Evolutionary conservation across 2,329 filamentous ascomycete genomes (phyloP), one percentile per base, ranked within the genome.

Genomic region (Venturia asperata): DNA sequence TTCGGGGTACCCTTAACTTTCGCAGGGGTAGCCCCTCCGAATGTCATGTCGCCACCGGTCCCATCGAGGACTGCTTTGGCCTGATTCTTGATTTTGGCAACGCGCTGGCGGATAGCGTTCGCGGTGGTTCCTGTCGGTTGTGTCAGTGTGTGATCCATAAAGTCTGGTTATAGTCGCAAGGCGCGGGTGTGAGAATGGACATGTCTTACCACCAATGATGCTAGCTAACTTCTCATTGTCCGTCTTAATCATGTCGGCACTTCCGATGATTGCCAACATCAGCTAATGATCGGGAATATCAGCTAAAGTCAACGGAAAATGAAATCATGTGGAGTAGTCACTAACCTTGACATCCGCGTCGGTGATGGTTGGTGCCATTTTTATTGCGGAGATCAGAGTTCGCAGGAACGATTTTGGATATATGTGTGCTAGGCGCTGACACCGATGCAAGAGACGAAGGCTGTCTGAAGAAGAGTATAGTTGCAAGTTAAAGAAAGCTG

Each of bases 71-170:
- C 60, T 7, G 60, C 60, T 61, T 61, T 61, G 37, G 60, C 60
- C 19, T 27, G 60, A 7, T 42, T 61, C 60, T 61, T 61, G 60
- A 61, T 61, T 21, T 63, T 55, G 41, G 62, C 62, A 19, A 63
- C 42, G 43, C 62, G 42, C 37, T 63, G 47, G 17, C 62, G 43
- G 62, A 63, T 55, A n/a, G 62, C 47, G 10, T 63, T 55, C 4
- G 47, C 62, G 15, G 62, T 61, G 5, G 60, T 42, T 41, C 39
- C 60, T 61, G n/a, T 10, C 9, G 17, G 30, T 9, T 39, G n/a
- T 39, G 30, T 61, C 34, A 61, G 56, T 5, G 15, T 27, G 21
- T 2, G 37, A 4, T 37, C 17, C 15, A 21, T 30, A 1, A 2
- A 7, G 17, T 30, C 30, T 2, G 17, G 27, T 17, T 17, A 27